These are phyloP conservation scores for Lentinula guzmanii DNA, from an alignment of 768 basidiomycete species.

Conservation along the genomic window DNA sequence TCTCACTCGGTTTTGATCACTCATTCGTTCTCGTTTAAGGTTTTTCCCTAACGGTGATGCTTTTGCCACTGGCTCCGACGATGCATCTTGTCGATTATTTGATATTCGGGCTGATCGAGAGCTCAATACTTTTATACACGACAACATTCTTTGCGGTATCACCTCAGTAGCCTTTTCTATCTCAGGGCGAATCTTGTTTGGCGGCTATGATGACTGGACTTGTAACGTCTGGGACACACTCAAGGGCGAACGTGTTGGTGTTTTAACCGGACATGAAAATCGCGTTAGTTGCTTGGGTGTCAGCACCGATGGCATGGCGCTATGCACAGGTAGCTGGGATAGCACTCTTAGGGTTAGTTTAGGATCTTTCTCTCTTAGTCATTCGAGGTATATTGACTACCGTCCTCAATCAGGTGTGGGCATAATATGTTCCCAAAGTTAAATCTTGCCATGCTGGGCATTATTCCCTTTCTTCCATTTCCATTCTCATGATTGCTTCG, in stretches of 20 bases:
- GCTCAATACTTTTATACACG: slow-evolving; percentile 94
- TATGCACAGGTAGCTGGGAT: slow-evolving; percentile 99
- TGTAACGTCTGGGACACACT: slow-evolving; percentile 99
- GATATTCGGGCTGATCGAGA: slow-evolving; percentile 98
- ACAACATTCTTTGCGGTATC: slow-evolving; percentile 98
- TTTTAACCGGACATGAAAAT: slow-evolving; percentile 97
- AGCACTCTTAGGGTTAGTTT: slow-evolving; percentile 82
- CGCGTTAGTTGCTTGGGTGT: slow-evolving; percentile 95
- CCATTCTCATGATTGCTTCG: slow-evolving; percentile 12
- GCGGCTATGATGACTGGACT: slow-evolving; percentile 99
- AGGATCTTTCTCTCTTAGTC: background rate
- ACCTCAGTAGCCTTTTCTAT: slow-evolving; percentile 99
- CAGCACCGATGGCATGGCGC: slow-evolving; percentile 93
- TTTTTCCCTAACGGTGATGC: slow-evolving; percentile 99
- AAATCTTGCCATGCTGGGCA: slow-evolving; percentile 1
- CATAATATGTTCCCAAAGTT: slow-evolving; percentile 39
- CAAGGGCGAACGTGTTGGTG: slow-evolving; percentile 97
- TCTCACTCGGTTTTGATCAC: slow-evolving; percentile 9
- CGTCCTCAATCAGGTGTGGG: slow-evolving; percentile 62
- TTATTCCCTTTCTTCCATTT: slow-evolving; percentile 11
- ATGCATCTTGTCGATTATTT: slow-evolving; percentile 96
- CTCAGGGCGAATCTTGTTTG: slow-evolving; percentile 95
- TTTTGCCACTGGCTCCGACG: slow-evolving; percentile 97
- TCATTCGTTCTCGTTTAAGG: slow-evolving; percentile 33
- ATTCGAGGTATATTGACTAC: slow-evolving; percentile 11